Evolutionary conservation across 1,139 yeast genomes (phyloP).

Genomic region (Geotrichum macrosporum): DNA sequence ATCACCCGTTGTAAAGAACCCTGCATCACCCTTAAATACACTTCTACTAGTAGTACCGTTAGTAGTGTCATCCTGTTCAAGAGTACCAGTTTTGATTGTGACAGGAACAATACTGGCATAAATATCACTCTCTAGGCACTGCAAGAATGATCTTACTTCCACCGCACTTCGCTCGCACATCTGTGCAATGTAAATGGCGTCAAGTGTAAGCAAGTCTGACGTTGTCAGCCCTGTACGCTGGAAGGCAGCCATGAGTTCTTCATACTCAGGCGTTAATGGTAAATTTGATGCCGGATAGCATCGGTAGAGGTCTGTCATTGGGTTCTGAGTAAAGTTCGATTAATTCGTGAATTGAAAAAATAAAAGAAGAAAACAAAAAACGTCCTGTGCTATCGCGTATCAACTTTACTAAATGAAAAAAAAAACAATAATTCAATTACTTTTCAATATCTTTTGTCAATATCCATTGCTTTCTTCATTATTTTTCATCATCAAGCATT

Average conservation of each 20-base stretch:
- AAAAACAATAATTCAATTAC: too few species aligned
- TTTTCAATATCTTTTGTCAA: too few species aligned
- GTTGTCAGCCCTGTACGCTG: slow-evolving; percentile 37
- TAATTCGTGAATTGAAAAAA: too few species aligned
- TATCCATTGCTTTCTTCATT: too few species aligned
- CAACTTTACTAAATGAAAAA: too few species aligned
- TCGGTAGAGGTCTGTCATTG: slow-evolving; percentile 21
- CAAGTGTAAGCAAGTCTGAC: slow-evolving; percentile 43
- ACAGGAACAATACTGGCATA: slow-evolving; percentile 12
- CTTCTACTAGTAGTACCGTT: too few species aligned
- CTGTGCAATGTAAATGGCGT: slow-evolving; percentile 43
- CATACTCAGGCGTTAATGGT: slow-evolving; percentile 30
- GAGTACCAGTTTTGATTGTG: too few species aligned
- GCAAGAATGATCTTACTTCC: slow-evolving; percentile 46
- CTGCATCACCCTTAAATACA: too few species aligned
- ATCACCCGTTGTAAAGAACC: slow-evolving; percentile 10
- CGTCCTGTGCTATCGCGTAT: too few species aligned
- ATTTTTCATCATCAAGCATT: too few species aligned
- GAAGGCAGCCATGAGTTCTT: slow-evolving; percentile 30
- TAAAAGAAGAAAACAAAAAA: too few species aligned
- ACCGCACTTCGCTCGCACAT: slow-evolving; percentile 46
- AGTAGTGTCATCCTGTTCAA: background rate
- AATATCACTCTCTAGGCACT: slow-evolving; percentile 23
- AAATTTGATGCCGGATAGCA: slow-evolving; percentile 16
- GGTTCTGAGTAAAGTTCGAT: too few species aligned